These are phyloP conservation scores for Hypoxylon perforatum DNA, from an alignment of 495 filamentous ascomycete genomes.

Conservation along the genomic window DNA sequence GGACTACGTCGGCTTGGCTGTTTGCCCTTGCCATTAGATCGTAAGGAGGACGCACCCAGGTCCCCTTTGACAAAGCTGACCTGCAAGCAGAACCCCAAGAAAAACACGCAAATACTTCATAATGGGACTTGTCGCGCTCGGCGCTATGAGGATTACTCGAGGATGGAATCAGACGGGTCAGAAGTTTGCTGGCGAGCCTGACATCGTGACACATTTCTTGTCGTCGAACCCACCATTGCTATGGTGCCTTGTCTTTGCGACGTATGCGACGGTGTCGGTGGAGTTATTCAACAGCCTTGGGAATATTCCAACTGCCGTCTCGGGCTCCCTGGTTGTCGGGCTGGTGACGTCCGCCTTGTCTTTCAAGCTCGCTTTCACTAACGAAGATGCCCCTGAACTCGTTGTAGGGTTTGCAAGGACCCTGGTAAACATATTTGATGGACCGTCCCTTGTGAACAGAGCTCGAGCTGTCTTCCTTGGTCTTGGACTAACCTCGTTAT, in stretches of 20 bases:
- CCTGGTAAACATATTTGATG: slow-evolving; percentile 56
- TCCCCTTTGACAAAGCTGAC: slow-evolving; percentile 18
- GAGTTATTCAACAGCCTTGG: slow-evolving; percentile 50
- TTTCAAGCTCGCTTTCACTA: slow-evolving; percentile 86
- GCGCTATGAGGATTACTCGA: slow-evolving; percentile 70
- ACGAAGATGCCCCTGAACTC: slow-evolving; percentile 87
- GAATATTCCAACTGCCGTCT: slow-evolving; percentile 45
- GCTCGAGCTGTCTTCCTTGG: slow-evolving; percentile 66
- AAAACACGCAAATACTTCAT: slow-evolving; percentile 7
- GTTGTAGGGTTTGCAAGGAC: slow-evolving; percentile 63
- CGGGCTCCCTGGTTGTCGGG: slow-evolving; percentile 43
- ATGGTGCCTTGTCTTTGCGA: slow-evolving; percentile 77
- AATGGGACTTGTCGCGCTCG: slow-evolving; percentile 47
- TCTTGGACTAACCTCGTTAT: slow-evolving; percentile 56
- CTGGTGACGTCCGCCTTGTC: slow-evolving; percentile 70
- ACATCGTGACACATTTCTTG: slow-evolving; percentile 79
- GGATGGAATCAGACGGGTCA: slow-evolving; percentile 98
- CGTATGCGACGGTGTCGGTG: slow-evolving; percentile 66
- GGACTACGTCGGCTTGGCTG: slow-evolving; percentile 83
- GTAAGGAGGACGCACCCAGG: slow-evolving; percentile 8
- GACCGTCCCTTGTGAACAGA: slow-evolving; percentile 60
- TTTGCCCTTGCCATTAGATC: slow-evolving; percentile 68
- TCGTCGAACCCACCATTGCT: slow-evolving; percentile 68
- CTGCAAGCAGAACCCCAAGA: slow-evolving; percentile 15
- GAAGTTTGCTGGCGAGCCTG: slow-evolving; percentile 87